Conservation (phyloP, 2,329 filamentous ascomycete species). For the Pestalotiopsis sp. region DNA sequence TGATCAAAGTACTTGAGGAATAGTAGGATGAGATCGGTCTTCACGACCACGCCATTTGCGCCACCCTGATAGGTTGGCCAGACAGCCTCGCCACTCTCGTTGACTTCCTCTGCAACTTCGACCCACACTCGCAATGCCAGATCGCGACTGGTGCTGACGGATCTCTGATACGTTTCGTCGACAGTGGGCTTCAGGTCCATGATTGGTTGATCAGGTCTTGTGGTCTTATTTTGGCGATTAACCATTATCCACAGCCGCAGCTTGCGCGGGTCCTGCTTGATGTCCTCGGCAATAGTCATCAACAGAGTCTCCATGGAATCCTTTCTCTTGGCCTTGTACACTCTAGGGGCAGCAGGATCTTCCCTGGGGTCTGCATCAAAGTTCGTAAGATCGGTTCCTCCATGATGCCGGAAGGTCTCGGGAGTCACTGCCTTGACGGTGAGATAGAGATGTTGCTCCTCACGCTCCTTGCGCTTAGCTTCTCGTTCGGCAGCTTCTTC, state of each 20-base stretch:
- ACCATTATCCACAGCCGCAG: constrained; percentile 96
- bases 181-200: constrained; percentile 76
- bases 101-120: constrained; percentile 72
- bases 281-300: constrained; percentile 69
- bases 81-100: constrained; percentile 67
- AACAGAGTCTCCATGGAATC: constrained; percentile 78
- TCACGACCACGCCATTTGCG: constrained; percentile 57
- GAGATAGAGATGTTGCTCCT: constrained; percentile 94
- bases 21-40: constrained; percentile 73
- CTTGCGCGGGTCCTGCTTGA: constrained; percentile 67
- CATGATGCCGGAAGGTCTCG: constrained; percentile 77
- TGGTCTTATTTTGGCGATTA: constrained; percentile 96
- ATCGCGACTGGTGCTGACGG: constrained; percentile 62
- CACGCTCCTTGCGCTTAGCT: constrained; percentile 81
- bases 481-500: constrained; percentile 81
- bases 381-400: constrained; percentile 80
- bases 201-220: constrained; percentile 86
- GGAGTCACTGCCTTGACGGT: constrained; percentile 81
- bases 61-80: constrained; percentile 71
- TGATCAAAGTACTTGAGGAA: constrained; percentile 93
- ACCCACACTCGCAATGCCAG: constrained; percentile 83
- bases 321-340: constrained; percentile 74
- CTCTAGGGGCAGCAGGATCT: constrained; percentile 70
- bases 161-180: constrained; percentile 65
- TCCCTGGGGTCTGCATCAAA: constrained; percentile 60